Percentiles rank a stretch among this genome's conserved stretches.
Evolutionary conservation across 2,329 filamentous ascomycete genomes (phyloP).

Genomic region (Cordyceps javanica): DNA sequence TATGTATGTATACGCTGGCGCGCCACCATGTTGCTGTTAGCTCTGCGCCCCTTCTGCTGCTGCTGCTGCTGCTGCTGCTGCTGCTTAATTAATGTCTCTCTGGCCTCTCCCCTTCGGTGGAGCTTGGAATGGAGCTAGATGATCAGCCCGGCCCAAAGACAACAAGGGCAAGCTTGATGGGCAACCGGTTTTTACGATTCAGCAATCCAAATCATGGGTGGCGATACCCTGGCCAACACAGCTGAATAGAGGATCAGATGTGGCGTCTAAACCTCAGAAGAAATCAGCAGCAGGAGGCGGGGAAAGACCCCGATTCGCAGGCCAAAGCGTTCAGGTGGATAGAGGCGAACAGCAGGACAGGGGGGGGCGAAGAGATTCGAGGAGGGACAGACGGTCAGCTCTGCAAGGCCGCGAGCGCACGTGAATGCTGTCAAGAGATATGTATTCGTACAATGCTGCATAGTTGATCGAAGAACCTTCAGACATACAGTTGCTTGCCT

Average conservation of each 20-base stretch:
- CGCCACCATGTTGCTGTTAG: background rate
- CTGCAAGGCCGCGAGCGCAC: background rate
- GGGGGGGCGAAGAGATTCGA: background rate
- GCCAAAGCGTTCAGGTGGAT: background rate
- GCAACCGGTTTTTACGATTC: background rate
- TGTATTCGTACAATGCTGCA: too few relatives aligned
- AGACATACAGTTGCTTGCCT: background rate
- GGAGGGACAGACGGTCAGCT: background rate
- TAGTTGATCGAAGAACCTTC: background rate
- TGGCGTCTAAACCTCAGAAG: background rate
- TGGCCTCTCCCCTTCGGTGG: background rate
- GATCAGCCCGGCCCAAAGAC: background rate
- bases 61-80: too few relatives aligned
- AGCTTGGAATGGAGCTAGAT: slow-evolving; percentile 1
- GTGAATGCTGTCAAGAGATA: background rate
- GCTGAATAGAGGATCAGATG: background rate
- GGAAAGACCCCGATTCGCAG: background rate
- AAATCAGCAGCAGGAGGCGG: background rate
- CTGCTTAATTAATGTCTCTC: slow-evolving; percentile 8
- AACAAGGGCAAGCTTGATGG: background rate
- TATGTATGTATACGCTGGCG: background rate
- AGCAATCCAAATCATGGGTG: background rate
- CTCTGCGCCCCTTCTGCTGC: background rate
- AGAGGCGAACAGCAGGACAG: background rate
- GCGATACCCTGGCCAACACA: background rate